Conservation (phyloP, 164 flowering plant species). For the Chimonanthus praecox region DNA sequence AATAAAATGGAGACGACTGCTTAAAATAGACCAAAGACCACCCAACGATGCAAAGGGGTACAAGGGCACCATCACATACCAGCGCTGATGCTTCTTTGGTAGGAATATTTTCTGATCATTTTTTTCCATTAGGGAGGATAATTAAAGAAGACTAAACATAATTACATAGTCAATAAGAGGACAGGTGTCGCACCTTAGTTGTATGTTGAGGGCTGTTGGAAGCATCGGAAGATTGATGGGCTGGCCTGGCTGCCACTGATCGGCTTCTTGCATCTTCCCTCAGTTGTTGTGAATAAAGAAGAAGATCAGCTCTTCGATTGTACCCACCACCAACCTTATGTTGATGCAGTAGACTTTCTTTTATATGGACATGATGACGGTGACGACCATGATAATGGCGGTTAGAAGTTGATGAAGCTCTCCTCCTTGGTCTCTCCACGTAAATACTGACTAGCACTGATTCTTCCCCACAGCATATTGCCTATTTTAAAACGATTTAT, state of each 20-base stretch:
- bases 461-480: conserved; percentile 19
- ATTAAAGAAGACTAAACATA: neutral
- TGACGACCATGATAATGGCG: conserved; percentile 14
- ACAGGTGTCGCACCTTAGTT: conserved; percentile 12
- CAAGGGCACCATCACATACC: neutral
- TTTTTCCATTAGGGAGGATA: neutral
- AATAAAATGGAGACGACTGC: neutral
- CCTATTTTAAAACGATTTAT: conserved; percentile 19
- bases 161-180: neutral
- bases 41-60: neutral
- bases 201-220: conserved; percentile 13
- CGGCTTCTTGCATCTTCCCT: conserved; percentile 28
- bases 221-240: conserved; percentile 4
- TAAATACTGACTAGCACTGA: conserved; percentile 38
- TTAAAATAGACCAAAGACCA: too few species aligned
- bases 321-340: conserved; percentile 19
- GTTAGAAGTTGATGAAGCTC: conserved; percentile 10
- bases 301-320: conserved; percentile 52
- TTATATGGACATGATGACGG: conserved; percentile 11
- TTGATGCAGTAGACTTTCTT: conserved; percentile 7
- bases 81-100: neutral
- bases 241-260: conserved; percentile 14
- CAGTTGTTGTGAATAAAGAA: conserved; percentile 36
- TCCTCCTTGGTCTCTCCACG: conserved; percentile 33
- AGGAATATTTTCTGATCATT: neutral